Conservation (phyloP, 2,329 filamentous ascomycete species). For the Xylariaceae sp. region DNA sequence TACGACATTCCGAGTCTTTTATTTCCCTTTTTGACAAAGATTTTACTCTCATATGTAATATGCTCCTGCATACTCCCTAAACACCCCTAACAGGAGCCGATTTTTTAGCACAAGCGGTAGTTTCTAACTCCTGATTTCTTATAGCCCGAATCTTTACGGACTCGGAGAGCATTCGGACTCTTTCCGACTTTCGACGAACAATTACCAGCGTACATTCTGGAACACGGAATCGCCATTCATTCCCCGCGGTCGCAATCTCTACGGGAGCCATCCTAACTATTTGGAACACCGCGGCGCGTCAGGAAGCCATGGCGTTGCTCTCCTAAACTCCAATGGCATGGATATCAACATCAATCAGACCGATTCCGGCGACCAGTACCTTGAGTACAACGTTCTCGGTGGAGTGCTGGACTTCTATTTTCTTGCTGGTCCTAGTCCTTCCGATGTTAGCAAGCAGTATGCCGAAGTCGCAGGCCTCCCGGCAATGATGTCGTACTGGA, state of each 20-base stretch:
- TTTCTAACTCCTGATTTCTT: too few relatives aligned
- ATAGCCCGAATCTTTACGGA: constrained; percentile 68
- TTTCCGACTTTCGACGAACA: constrained; percentile 60
- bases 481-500: constrained; percentile 61
- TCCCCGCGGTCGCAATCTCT: constrained; percentile 58
- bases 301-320: constrained; percentile 63
- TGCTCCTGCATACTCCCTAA: neutral
- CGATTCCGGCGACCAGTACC: constrained; percentile 59
- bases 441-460: constrained; percentile 57
- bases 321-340: constrained; percentile 70
- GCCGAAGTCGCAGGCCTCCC: constrained; percentile 55
- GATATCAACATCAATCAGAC: constrained; percentile 56
- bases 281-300: constrained; percentile 62
- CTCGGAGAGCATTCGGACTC: constrained; percentile 69
- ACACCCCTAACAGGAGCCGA: too few relatives aligned
- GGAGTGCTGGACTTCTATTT: constrained; percentile 69
- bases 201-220: constrained; percentile 67
- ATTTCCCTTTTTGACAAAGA: too few relatives aligned
- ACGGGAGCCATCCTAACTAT: constrained; percentile 70
- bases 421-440: constrained; percentile 55
- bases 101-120: too few relatives aligned
- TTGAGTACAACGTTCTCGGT: constrained; percentile 73
- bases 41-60: too few relatives aligned
- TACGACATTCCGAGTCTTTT: too few relatives aligned
- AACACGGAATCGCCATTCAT: constrained; percentile 62